Conservation (phyloP, 78 protist species). For the Dictyostelium firmibasis region DNA sequence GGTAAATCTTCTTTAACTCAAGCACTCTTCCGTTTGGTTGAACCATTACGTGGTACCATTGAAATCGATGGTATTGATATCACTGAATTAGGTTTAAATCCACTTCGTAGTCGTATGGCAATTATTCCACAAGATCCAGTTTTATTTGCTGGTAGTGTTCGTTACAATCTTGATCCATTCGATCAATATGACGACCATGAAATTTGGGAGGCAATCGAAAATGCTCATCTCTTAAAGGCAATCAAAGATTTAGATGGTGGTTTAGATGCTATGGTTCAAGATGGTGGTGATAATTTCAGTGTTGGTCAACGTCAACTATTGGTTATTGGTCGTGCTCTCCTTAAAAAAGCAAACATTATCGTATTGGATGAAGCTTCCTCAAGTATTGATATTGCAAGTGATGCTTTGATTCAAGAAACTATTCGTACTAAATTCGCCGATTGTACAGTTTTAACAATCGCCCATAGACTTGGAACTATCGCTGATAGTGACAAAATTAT, state of each 20-base stretch:
- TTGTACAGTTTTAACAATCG: slow-evolving; percentile 88
- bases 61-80: slow-evolving; percentile 85
- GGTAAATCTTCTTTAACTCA: slow-evolving; percentile 85
- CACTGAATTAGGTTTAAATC: slow-evolving; percentile 24
- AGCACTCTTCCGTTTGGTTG: slow-evolving; percentile 87
- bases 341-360: slow-evolving; percentile 61
- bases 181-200: slow-evolving; percentile 75
- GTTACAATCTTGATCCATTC: slow-evolving; percentile 86
- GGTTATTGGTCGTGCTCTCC: slow-evolving; percentile 94
- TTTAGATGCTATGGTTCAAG: slow-evolving; percentile 46
- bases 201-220: slow-evolving; percentile 84
- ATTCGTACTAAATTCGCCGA: slow-evolving; percentile 71
- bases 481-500: slow-evolving; percentile 86
- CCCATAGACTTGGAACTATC: slow-evolving; percentile 95
- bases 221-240: slow-evolving; percentile 72
- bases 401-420: slow-evolving; percentile 86
- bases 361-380: slow-evolving; percentile 96
- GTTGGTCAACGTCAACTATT: slow-evolving; percentile 96
- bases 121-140: slow-evolving; percentile 96
- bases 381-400: slow-evolving; percentile 91
- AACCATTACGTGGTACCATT: slow-evolving; percentile 67
- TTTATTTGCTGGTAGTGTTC: slow-evolving; percentile 88
- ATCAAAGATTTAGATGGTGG: slow-evolving; percentile 35
- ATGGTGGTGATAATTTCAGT: slow-evolving; percentile 91
- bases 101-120: slow-evolving; percentile 84